phyloP scores from a whole-genome alignment of 805 yeast species.

The Saccharomyces jurei region DNA sequence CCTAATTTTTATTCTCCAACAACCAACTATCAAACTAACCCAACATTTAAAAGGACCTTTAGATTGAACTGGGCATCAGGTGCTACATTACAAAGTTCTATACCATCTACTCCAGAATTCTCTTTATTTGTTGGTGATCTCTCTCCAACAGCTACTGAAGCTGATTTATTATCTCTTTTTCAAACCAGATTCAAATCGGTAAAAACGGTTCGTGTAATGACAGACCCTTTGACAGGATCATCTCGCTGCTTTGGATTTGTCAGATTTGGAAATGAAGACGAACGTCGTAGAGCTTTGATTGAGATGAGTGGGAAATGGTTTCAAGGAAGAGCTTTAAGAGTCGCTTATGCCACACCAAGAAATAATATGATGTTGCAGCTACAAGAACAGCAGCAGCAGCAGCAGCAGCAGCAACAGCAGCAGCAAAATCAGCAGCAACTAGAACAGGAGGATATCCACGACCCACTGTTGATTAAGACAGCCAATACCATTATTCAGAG shows the following conservation, averaged over 20 bases:
- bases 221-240: slow-evolving; percentile 71
- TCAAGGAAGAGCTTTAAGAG: slow-evolving; percentile 69
- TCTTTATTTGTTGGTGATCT: slow-evolving; percentile 79
- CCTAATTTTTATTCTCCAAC: slow-evolving; percentile 38
- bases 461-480: slow-evolving; percentile 11
- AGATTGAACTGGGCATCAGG: slow-evolving; percentile 81
- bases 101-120: slow-evolving; percentile 66
- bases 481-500: slow-evolving; percentile 8
- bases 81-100: slow-evolving; percentile 64
- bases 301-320: slow-evolving; percentile 79
- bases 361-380: slow-evolving; percentile 29
- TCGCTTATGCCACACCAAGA: slow-evolving; percentile 73
- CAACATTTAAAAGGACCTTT: slow-evolving; percentile 48
- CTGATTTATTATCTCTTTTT: slow-evolving; percentile 63
- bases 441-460: neutral
- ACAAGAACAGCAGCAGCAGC: slow-evolving; percentile 7
- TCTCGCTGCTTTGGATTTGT: slow-evolving; percentile 79
- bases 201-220: slow-evolving; percentile 77
- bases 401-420: slow-evolving; percentile 8
- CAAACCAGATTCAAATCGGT: slow-evolving; percentile 59
- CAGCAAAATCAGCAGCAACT: slow-evolving; percentile 4
- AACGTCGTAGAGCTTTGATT: slow-evolving; percentile 55
- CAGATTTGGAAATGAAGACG: slow-evolving; percentile 61
- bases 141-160: slow-evolving; percentile 72
- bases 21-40: slow-evolving; percentile 20